Evolutionary conservation across 129 eudicot genomes (phyloP), one percentile per base, ranked within the genome.

Genomic region (Lactuca saligna): DNA sequence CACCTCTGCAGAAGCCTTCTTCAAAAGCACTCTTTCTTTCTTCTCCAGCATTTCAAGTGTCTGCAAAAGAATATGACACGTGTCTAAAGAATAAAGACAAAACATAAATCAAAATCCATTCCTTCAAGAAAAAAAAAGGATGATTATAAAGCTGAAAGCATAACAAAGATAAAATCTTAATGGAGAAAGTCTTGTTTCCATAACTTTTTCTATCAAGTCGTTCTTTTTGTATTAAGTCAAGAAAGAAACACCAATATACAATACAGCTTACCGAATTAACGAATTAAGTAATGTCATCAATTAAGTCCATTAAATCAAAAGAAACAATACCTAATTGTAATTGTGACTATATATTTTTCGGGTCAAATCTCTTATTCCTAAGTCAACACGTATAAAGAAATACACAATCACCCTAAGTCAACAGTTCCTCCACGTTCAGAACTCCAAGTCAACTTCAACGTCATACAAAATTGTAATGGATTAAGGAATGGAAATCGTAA

Each of bases 31-130:
- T 59, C 73, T 77, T 66, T 85, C 90, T 60, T 85, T 85, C 74
- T 85, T 85, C 84, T 85, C 90, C 29, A 85, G 73, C 90, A 85
- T 79, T 76, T 85, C 87, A 72, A 85, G 90, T 20, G 90, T 75
- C 90, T 85, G 82, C 60, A 49, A 15, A 49, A 29, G 51, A 79
- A 75, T 73, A 58, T 8, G 59, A 15, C 33, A 46, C 31, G 33
- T 32, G 53, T 57, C 53, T 25, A 25, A 25, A 25, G 29, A 25
- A 20, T 39, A 57, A 65, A 11, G 16, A 50, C 3, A 16, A 51
- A 51, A 71, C 17, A 61, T 46, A 66, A 34, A 75, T 66, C 54
- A 13, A 42, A 16, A 42, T 57, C 33, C 42, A 17, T 16, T 15
- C 29, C 20, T 39, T n/a, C 25, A 46, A 54, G 57, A 65, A 17